Base-by-base conservation (phyloP, 169 alveolate species). In the Plasmodium gonderi region DNA sequence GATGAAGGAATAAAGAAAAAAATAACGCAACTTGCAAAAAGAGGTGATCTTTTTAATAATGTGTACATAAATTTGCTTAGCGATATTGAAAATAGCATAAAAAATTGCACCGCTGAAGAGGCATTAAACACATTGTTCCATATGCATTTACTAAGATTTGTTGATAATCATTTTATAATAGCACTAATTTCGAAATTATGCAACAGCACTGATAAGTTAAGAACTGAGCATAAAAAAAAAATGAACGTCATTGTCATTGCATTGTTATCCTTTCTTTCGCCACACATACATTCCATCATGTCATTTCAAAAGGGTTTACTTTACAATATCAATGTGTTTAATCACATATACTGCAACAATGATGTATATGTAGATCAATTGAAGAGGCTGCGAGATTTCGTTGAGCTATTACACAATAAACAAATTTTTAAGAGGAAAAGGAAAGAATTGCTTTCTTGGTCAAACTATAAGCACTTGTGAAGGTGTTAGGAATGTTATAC, bases 201-300 rank as follows among this genome's bases (percentile, higher is more conserved):
- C 67, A 87, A 87, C 45, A 74, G 69, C 9, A 60, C 89, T 74
- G 93, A 87, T 47, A 87, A 76, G 47, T 78, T 87, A 47, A 65
- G 51, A 76, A 87, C 44, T 74, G 93, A 87, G 5, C 93, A 87
- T 26, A 87, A 87, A 87, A 87, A 87, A 47, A 87, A 87, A 87
- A 54, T 87, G 31, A 64, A 87, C 49, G 79, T 29, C 40, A 77
- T 87, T 51, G 68, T 87, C 14, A 75, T 17, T 12, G 65, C 93
- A 8, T 14, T 87, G 44, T 23, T 75, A 38, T 75, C 54, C 29
- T 87, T 60, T 49, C 68, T 87, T 23, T 68, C 93, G 14, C 38
- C 89, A 3, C 93, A 87, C 26, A 76, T 87, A 2, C 51, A 76
- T 74, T 87, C 80, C 23, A 38, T 11, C 23, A 45, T 29, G 38